Conservation (phyloP, 2,329 filamentous ascomycete genomes). For the Sclerotinia trifoliorum region DNA sequence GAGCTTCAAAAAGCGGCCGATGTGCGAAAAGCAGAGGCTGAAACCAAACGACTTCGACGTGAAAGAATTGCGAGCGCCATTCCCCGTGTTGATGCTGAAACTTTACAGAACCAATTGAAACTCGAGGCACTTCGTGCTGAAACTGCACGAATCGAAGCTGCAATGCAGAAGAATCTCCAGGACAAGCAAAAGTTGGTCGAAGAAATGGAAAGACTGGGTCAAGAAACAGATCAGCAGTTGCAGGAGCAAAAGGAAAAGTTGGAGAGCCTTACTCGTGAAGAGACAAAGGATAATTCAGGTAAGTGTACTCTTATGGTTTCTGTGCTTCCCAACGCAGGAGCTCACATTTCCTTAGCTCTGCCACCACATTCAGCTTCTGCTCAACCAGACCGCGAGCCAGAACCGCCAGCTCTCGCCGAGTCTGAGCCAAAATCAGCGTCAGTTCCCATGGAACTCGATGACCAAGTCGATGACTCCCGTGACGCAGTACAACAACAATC, state of each 20-base stretch:
- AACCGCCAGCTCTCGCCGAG: background rate
- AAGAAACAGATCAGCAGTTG: constrained; percentile 41
- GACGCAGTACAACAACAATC: background rate
- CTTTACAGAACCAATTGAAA: constrained; percentile 34
- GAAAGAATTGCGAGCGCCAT: constrained; percentile 38
- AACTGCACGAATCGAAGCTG: constrained; percentile 38
- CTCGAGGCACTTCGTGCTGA: constrained; percentile 38
- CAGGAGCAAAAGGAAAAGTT: constrained; percentile 40
- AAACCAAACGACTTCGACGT: constrained; percentile 38
- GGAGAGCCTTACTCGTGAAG: constrained; percentile 34
- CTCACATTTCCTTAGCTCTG: constrained; percentile 14
- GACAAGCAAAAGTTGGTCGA: constrained; percentile 40
- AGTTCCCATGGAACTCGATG: constrained; percentile 17
- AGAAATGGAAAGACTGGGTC: constrained; percentile 39
- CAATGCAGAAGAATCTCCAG: constrained; percentile 36
- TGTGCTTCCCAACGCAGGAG: background rate
- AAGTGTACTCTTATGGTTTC: constrained; percentile 23
- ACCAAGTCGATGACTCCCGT: background rate
- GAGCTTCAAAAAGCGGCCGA: constrained; percentile 33
- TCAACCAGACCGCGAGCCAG: background rate
- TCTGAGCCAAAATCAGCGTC: constrained; percentile 4
- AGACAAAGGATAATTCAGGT: constrained; percentile 35
- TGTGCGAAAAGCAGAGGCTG: constrained; percentile 31
- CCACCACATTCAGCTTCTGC: constrained; percentile 4
- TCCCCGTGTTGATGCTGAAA: constrained; percentile 39